phyloP scores from a whole-genome alignment of 2,329 filamentous ascomycete species.

The Epicoccum sorghinum region DNA sequence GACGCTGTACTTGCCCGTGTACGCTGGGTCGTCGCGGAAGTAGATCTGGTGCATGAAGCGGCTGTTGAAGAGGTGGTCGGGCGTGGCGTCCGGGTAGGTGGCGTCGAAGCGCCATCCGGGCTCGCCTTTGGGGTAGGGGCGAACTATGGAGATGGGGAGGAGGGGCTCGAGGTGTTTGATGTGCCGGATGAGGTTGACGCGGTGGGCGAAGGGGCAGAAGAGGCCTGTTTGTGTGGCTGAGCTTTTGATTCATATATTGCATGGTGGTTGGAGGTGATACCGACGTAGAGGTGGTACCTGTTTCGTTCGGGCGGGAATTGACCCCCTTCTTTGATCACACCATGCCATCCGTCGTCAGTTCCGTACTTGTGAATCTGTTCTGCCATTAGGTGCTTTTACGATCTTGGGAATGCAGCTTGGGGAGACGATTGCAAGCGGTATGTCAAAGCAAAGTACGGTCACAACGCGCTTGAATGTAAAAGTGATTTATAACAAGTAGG shows the following conservation, averaged over 20 bases:
- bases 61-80: slow-evolving; percentile 65
- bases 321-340: slow-evolving; percentile 54
- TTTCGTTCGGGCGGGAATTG: slow-evolving; percentile 58
- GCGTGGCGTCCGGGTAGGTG: slow-evolving; percentile 63
- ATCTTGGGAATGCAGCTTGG: no score
- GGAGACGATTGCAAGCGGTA: no score
- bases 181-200: slow-evolving; percentile 62
- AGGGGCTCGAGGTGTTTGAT: slow-evolving; percentile 63
- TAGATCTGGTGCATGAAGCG: slow-evolving; percentile 67
- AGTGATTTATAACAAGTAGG: no score
- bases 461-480: no score
- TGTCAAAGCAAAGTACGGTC: no score
- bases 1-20: slow-evolving; percentile 66
- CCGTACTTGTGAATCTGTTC: slow-evolving; percentile 44
- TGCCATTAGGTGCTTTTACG: background rate
- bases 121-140: slow-evolving; percentile 70
- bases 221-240: slow-evolving; percentile 50
- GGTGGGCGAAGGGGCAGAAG: slow-evolving; percentile 70
- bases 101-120: slow-evolving; percentile 66
- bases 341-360: slow-evolving; percentile 59
- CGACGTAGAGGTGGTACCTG: slow-evolving; percentile 63
- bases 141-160: slow-evolving; percentile 64
- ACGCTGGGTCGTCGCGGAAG: slow-evolving; percentile 65
- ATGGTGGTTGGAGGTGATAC: slow-evolving; percentile 23
- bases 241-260: background rate